Evolutionary conservation across 2,329 filamentous ascomycete species (phyloP).

Genomic region (Colletotrichum tropicale): DNA sequence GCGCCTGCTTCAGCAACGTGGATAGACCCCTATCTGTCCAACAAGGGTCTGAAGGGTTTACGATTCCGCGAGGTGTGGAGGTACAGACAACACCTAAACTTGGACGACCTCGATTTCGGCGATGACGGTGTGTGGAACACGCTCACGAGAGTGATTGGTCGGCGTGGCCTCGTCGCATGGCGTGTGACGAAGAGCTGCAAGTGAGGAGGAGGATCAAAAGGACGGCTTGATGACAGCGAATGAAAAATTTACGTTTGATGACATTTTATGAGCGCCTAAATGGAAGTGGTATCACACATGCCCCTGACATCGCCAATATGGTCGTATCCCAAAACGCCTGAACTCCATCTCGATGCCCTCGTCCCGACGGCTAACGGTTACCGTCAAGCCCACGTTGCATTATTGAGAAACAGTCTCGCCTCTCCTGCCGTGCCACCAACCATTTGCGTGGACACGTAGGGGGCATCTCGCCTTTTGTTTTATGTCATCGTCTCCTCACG

Average conservation of each 20-base stretch:
- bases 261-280: not conserved
- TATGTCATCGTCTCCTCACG: not conserved
- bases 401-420: not conserved
- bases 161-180: slow-evolving; percentile 66
- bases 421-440: not conserved
- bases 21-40: slow-evolving; percentile 66
- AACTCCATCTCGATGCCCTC: not conserved
- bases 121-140: slow-evolving; percentile 79
- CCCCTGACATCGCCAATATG: not conserved
- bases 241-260: slow-evolving; percentile 15
- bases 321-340: not conserved
- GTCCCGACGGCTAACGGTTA: not conserved
- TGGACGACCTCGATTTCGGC: slow-evolving; percentile 81
- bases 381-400: not conserved
- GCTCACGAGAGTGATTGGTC: slow-evolving; percentile 68
- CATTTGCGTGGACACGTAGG: not conserved
- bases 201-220: not conserved
- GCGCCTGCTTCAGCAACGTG: slow-evolving; percentile 75
- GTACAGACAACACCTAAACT: slow-evolving; percentile 70
- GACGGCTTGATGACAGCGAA: not conserved
- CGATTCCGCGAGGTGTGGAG: slow-evolving; percentile 74
- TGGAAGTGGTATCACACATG: slow-evolving; percentile 10
- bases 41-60: slow-evolving; percentile 64
- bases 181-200: slow-evolving; percentile 67
- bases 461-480: not conserved